Evolutionary conservation across 768 basidiomycete genomes (phyloP), one percentile per base, ranked within the genome.

Genomic region (Suillus weaverae): DNA sequence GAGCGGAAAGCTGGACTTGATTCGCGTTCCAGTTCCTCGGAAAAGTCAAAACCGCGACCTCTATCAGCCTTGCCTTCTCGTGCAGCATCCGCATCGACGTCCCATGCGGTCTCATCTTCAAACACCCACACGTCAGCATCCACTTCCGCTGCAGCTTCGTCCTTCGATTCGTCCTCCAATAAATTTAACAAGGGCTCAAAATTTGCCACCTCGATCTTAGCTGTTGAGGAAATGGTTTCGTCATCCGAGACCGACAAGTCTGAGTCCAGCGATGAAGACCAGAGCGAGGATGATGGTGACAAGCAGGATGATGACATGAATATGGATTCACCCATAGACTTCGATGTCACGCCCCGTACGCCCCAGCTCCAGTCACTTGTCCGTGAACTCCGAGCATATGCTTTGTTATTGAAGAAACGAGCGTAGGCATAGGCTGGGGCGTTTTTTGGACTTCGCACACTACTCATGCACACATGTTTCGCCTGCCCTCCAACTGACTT

Each of bases 361-460:
- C 70, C 64, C 62, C 79, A 85, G 55, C 66, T 85, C 39, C 77
- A 71, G 68, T 72, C 70, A 13, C 77, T 92, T 59, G 84, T 87
- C 33, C 81, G 80, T 60, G 80, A 79, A 30, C 71, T 93, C 66
- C 80, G 79, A 56, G 85, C 87, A 35, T 91, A 89, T 70, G 87
- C 87, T 14, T 77, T 79, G 33, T 73, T 89, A 55, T 59, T 59
- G 57, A 59, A 59, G 39, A 41, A 59, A 20, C 26, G 57, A 59
- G 38, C 26, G 1, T 41, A 41, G 9, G 38, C 36, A 5, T 38
- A 59, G 26, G 14, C 48, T 30, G 32, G 26, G n/a, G 10, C 14
- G 22, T 13, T 61, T 54, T 61, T 41, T 57, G 56, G 56, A 39
- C 38, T 36, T 56, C 4, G 33, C 33, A 54, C 20, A 3, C 33